These are phyloP conservation scores for Daphne laureola DNA, from an alignment of 441 rosid genomes.

Conservation along the genomic window DNA sequence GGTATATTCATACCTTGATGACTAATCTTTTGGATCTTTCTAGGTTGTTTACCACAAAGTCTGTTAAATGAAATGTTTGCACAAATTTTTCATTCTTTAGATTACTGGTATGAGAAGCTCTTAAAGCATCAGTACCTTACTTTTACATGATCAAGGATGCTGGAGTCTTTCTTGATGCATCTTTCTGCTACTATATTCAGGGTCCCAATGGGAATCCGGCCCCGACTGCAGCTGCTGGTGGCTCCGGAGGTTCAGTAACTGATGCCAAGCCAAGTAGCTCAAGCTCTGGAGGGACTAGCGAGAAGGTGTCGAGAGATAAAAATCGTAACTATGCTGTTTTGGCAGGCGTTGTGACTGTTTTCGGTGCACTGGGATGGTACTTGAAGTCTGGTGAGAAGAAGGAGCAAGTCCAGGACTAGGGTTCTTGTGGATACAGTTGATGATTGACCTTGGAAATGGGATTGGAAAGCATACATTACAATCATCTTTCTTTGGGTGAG, in stretches of 20 bases:
- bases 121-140: not conserved
- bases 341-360: conserved; percentile 51
- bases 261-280: conserved; percentile 43
- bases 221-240: conserved; percentile 33
- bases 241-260: conserved; percentile 29
- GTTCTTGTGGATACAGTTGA: conserved; percentile 7
- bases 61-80: not conserved
- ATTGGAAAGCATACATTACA: not conserved
- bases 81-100: not conserved
- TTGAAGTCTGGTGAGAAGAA: conserved; percentile 65
- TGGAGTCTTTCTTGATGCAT: not conserved
- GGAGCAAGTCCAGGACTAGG: conserved; percentile 52
- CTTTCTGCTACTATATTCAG: conserved; percentile 16
- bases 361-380: conserved; percentile 87
- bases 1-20: conserved; percentile 29
- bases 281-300: conserved; percentile 38
- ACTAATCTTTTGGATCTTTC: not conserved
- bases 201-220: conserved; percentile 64
- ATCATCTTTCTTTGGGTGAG: not conserved
- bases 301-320: conserved; percentile 67
- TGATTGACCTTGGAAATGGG: conserved; percentile 3
- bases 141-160: not conserved
- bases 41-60: not conserved
- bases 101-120: no score
- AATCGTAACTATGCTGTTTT: conserved; percentile 71